These are phyloP conservation scores for Ogataea pignaliae DNA, from an alignment of 805 yeast species.

Conservation along the genomic window DNA sequence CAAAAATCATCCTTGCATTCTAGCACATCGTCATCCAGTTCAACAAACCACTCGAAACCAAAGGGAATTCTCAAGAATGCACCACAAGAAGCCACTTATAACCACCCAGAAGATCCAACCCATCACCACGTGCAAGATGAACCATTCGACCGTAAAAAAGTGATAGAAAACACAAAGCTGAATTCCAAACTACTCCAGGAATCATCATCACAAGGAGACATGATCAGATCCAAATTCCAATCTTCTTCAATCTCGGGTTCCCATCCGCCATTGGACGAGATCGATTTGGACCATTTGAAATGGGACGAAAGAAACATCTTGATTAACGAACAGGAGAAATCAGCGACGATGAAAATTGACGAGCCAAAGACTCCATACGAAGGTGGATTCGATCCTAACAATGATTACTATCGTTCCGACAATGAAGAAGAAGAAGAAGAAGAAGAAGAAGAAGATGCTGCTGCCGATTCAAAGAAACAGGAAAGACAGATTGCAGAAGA, in stretches of 20 bases:
- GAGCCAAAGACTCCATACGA: constrained; percentile 96
- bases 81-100: constrained; percentile 18
- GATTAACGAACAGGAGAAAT: constrained; percentile 67
- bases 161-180: constrained; percentile 70
- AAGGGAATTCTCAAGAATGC: constrained; percentile 33
- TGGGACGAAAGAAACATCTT: constrained; percentile 85
- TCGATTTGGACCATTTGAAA: constrained; percentile 45
- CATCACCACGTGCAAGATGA: constrained; percentile 6
- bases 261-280: constrained; percentile 20
- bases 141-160: constrained; percentile 52
- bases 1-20: too few species aligned
- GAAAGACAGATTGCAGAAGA: constrained; percentile 27
- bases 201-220: constrained; percentile 37
- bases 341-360: constrained; percentile 76
- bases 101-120: constrained; percentile 14
- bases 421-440: constrained; percentile 47
- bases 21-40: too few species aligned
- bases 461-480: constrained; percentile 47
- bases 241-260: constrained; percentile 32
- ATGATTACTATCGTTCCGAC: constrained; percentile 73
- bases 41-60: constrained; percentile 11
- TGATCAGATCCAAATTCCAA: constrained; percentile 42
- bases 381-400: constrained; percentile 79
- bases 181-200: constrained; percentile 49
- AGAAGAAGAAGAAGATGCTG: constrained; percentile 23